A percentile compares a stretch with the other conserved stretches of the same genome.
Evolutionary conservation across 176 grass and related monocot species (phyloP).

Genomic region (Bolboschoenus planiculmis): DNA sequence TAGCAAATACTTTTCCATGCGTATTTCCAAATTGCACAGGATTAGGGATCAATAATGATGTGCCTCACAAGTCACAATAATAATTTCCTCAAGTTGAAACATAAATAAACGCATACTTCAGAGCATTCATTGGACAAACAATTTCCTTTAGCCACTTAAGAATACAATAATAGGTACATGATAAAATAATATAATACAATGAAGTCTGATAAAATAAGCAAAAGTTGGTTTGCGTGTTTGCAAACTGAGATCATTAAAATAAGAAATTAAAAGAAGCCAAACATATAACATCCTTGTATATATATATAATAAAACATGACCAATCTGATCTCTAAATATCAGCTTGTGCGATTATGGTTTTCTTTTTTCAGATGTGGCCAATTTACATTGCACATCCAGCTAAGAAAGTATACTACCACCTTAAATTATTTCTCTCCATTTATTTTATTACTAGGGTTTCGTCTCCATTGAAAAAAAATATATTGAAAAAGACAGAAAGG

Average conservation of each 20-base stretch:
- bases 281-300: background rate
- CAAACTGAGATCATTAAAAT: background rate
- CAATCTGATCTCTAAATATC: background rate
- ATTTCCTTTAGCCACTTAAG: slow-evolving; percentile 7
- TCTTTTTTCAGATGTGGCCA: background rate
- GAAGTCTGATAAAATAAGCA: background rate
- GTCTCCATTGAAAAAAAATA: background rate
- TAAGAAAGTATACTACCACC: background rate
- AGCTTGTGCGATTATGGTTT: background rate
- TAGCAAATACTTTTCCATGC: background rate
- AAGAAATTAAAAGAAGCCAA: background rate
- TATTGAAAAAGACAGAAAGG: background rate
- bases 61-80: background rate
- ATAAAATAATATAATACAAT: background rate
- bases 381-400: background rate
- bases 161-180: background rate
- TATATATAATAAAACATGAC: slow-evolving; percentile 7
- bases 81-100: background rate
- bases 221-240: background rate
- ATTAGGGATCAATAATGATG: background rate
- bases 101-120: background rate
- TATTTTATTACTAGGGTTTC: background rate
- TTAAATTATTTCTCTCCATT: background rate
- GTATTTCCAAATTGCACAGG: background rate
- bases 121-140: background rate